Conservation (phyloP, 345 rosid species). For the Arabis alpina region DNA sequence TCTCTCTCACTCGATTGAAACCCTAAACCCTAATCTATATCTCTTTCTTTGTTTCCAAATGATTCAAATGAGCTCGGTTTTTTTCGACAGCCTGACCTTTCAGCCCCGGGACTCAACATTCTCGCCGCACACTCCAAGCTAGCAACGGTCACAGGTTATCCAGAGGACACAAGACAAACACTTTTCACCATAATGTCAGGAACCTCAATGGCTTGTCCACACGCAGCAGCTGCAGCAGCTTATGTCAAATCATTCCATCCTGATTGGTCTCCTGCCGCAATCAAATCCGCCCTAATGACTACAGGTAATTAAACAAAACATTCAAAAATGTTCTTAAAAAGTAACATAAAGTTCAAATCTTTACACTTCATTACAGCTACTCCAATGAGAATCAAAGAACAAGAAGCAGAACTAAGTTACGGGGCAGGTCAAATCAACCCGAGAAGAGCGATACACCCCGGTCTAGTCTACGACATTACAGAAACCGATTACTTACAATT, state of each 20-base stretch:
- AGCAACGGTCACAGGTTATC: constrained; percentile 48
- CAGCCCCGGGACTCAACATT: constrained; percentile 84
- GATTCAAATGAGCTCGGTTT: background rate
- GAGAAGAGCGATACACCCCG: constrained; percentile 62
- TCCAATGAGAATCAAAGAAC: constrained; percentile 58
- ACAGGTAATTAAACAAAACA: constrained; percentile 53
- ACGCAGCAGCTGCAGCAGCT: constrained; percentile 75
- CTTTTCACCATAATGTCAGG: constrained; percentile 70
- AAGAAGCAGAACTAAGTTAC: constrained; percentile 53
- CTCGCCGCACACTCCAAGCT: constrained; percentile 71
- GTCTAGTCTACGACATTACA: constrained; percentile 68
- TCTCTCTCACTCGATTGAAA: background rate
- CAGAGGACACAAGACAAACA: constrained; percentile 49
- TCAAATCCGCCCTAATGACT: constrained; percentile 92
- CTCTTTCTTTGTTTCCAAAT: background rate
- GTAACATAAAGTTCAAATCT: background rate
- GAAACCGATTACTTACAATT: constrained; percentile 56
- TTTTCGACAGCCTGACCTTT: constrained; percentile 72
- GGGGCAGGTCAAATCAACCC: constrained; percentile 95
- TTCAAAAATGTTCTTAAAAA: background rate
- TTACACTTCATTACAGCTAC: constrained; percentile 53
- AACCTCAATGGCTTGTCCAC: constrained; percentile 95
- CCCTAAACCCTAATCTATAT: background rate
- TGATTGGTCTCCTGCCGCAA: constrained; percentile 82
- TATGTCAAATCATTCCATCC: constrained; percentile 86